Conservation (phyloP, 345 rosid species). For the Brassica carinata region DNA sequence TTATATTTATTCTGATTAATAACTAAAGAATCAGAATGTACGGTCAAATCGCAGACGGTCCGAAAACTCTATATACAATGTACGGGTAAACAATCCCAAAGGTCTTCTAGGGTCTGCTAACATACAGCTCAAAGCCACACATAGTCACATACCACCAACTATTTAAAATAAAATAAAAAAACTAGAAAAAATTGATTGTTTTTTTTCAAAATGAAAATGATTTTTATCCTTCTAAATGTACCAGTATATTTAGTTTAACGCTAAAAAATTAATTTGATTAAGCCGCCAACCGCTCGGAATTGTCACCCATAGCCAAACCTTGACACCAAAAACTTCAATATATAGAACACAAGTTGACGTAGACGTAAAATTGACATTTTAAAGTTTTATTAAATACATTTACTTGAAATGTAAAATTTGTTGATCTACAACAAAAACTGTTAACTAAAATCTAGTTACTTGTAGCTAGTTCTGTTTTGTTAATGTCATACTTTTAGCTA, state of each 20-base stretch:
- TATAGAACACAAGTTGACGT: neutral
- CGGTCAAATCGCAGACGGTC: too few relatives aligned
- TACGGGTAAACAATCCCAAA: neutral
- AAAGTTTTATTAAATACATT: neutral
- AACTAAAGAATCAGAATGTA: too few relatives aligned
- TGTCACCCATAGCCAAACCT: neutral
- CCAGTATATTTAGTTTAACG: neutral
- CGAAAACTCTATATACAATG: neutral
- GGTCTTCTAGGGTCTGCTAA: neutral
- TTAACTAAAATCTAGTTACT: neutral
- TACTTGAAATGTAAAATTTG: neutral
- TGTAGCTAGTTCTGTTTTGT: neutral
- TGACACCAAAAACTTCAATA: neutral
- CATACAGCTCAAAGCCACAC: neutral
- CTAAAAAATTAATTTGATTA: neutral
- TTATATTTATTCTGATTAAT: neutral
- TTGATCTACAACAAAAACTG: neutral
- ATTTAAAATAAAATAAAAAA: too few relatives aligned
- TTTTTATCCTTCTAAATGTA: neutral
- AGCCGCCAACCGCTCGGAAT: neutral
- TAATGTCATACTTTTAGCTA: neutral
- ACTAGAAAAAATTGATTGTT: too few relatives aligned
- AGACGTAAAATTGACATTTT: neutral
- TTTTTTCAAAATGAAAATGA: neutral
- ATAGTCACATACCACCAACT: neutral